phyloP scores from a whole-genome alignment of 163 green algal genomes.

The Scenedesmus sp. region DNA sequence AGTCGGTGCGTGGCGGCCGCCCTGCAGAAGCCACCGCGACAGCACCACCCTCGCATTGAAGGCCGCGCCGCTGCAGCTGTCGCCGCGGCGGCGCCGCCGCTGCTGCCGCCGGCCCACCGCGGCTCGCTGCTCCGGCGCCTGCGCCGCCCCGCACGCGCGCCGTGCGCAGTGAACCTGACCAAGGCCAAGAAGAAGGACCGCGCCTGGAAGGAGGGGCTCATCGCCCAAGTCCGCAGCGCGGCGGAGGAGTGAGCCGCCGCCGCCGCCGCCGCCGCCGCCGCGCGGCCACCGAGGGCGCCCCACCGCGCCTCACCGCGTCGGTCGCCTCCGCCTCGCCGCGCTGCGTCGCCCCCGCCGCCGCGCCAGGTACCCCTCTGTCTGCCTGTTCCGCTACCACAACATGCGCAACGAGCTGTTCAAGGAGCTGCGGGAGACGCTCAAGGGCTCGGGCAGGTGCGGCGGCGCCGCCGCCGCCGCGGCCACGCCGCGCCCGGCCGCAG shows the following conservation, averaged over 20 bases:
- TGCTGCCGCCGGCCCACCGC: too few species aligned
- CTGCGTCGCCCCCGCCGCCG: too few species aligned
- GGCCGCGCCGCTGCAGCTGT: too few species aligned
- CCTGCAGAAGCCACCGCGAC: not conserved
- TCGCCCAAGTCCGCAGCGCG: slow-evolving; percentile 75
- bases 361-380: slow-evolving; percentile 81
- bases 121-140: not conserved
- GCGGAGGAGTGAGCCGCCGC: slow-evolving; percentile 86
- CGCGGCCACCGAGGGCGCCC: not conserved
- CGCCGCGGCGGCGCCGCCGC: too few species aligned
- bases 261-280: too few species aligned
- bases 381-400: slow-evolving; percentile 91
- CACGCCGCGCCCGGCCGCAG: too few species aligned
- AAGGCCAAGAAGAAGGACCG: slow-evolving; percentile 96
- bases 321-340: too few species aligned
- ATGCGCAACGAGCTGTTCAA: slow-evolving; percentile 97
- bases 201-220: slow-evolving; percentile 90
- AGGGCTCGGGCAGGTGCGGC: slow-evolving; percentile 74
- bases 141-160: not conserved
- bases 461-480: too few species aligned
- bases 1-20: slow-evolving; percentile 67
- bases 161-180: slow-evolving; percentile 87
- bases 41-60: too few species aligned
- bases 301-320: not conserved
- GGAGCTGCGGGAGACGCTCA: slow-evolving; percentile 83